Base-by-base conservation (phyloP, 352 stramenopile species). In the Phytophthora aleatoria region DNA sequence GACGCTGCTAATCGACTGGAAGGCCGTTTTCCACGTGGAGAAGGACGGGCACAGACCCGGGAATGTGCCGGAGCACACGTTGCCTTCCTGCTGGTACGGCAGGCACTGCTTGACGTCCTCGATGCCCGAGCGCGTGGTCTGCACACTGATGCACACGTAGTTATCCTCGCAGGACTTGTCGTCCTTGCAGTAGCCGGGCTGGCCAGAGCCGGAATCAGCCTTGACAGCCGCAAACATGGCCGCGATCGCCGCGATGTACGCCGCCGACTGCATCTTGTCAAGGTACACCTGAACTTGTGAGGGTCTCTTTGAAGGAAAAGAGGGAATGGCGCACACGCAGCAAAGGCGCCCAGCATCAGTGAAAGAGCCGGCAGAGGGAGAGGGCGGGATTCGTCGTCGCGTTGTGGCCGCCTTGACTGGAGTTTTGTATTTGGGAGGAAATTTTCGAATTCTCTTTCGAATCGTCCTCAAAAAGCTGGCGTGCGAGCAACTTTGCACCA, bases 41-140 rank as follows among this genome's bases (percentile, higher is more conserved):
- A 93, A 93, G 43, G 68, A 89, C 15, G 84, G 84, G 69, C 84
- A 93, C 44, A 89, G 71, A 3, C 84, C 84, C 2, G 82, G 74
- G 27, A 53, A 71, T 15, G 60, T 71, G 54, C 82, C 82, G 16
- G 82, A 80, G 77, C 84, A 93, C 58, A 91, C 73, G 44, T 87
- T 73, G 36, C 69, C 69, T 59, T 76, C 62, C 15, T 49, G 16
- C 47, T 61, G 62, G 60, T 78, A 87, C 0, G 85, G 80, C 43
- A 95, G 65, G 50, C 86, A 92, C 69, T 92, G 79, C 80, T 95
- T 93, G 36, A 91, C 86, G 50, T 87, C 70, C 33, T 80, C 72
- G 16, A 83, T 86, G 47, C 66, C 73, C 26, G 70, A 71, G 39
- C 85, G 84, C 53, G 84, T 95, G n/a, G 84, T 93, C 77, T 93